These are phyloP conservation scores for Scedosporium apiospermum DNA, from an alignment of 2,329 filamentous ascomycete species.

Conservation along the genomic window DNA sequence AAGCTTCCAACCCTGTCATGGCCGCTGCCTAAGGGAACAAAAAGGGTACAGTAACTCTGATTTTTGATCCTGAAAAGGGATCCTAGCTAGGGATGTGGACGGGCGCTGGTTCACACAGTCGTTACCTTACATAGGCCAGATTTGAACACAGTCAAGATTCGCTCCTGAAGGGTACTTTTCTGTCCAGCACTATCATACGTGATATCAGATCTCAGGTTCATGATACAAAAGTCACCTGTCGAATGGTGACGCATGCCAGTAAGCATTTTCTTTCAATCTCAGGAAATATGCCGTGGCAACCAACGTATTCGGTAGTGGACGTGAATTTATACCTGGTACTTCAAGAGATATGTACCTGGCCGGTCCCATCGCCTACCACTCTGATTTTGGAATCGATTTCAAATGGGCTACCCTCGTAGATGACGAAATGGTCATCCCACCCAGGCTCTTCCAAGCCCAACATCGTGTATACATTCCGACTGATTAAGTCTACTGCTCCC, in stretches of 20 bases:
- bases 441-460: slow-evolving; percentile 34
- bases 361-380: slow-evolving; percentile 31
- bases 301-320: no score
- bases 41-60: no score
- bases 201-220: no score
- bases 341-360: slow-evolving; percentile 7
- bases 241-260: no score
- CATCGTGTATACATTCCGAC: slow-evolving; percentile 46
- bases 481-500: slow-evolving; percentile 47
- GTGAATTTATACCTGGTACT: no score
- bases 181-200: no score
- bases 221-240: no score
- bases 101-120: background rate
- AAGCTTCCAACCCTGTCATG: background rate
- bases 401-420: slow-evolving; percentile 56
- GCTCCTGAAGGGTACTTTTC: no score
- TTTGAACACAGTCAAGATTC: no score
- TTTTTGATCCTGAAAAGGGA: background rate
- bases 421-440: slow-evolving; percentile 41
- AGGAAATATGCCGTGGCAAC: background rate
- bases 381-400: slow-evolving; percentile 47
- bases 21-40: background rate
- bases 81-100: background rate
- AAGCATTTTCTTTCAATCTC: background rate
- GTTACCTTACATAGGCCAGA: background rate